Evolutionary conservation across 306 rosid species (phyloP).

Genomic region (Lablab purpureus): DNA sequence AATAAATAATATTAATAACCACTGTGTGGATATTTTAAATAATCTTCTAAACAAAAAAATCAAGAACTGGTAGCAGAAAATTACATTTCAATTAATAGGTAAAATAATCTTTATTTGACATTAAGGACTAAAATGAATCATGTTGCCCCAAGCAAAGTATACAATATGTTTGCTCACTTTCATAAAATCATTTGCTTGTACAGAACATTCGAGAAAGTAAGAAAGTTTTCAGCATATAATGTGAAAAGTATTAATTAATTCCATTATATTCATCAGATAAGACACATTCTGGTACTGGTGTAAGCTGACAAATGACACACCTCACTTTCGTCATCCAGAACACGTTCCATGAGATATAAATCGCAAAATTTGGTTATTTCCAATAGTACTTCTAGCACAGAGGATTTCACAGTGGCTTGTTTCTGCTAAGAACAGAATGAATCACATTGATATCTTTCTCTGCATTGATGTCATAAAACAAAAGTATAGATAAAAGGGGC

Average conservation of each 20-base stretch:
- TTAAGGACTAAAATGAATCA: neutral
- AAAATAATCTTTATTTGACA: neutral
- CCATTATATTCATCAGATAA: constrained; percentile 19
- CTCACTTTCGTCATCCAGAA: constrained; percentile 91
- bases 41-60: too few species aligned
- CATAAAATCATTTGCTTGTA: neutral
- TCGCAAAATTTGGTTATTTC: constrained; percentile 91
- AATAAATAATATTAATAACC: too few species aligned
- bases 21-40: too few species aligned
- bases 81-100: too few species aligned
- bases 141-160: constrained; percentile 20
- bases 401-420: constrained; percentile 81
- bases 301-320: constrained; percentile 51
- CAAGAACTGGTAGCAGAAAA: too few species aligned
- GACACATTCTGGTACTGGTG: constrained; percentile 5
- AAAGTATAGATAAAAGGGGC: constrained; percentile 27
- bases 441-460: constrained; percentile 37
- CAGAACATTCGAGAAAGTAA: neutral
- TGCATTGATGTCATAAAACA: constrained; percentile 35
- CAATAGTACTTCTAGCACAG: constrained; percentile 85
- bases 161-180: constrained; percentile 37
- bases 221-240: constrained; percentile 31
- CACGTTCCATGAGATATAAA: constrained; percentile 95
- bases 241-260: constrained; percentile 26
- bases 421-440: constrained; percentile 63